Percentiles rank a stretch among this genome's conserved stretches.
Evolutionary conservation across 2,329 filamentous ascomycete genomes (phyloP).

Genomic region (Ophiostoma perfectum): DNA sequence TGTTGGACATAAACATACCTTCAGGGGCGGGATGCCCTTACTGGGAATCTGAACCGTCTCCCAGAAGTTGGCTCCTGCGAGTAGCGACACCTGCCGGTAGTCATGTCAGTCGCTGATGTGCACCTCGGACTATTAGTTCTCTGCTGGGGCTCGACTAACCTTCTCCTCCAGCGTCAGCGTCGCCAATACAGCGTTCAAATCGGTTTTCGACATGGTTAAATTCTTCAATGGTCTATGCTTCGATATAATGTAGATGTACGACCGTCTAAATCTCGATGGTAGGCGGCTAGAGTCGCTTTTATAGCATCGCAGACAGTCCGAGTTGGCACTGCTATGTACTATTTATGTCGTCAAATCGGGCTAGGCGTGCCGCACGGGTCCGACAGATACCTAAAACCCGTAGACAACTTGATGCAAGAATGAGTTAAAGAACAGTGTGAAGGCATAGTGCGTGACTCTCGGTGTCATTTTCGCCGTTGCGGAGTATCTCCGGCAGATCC

Average conservation of each 20-base stretch:
- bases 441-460: too few species aligned
- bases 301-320: not conserved
- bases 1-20: not conserved
- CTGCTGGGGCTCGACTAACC: constrained; percentile 9
- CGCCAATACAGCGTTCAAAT: constrained; percentile 3
- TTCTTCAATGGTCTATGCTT: not conserved
- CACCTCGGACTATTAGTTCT: not conserved
- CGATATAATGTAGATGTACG: not conserved
- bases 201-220: not conserved
- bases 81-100: constrained; percentile 4
- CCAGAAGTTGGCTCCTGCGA: constrained; percentile 13
- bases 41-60: constrained; percentile 1
- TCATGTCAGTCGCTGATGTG: not conserved
- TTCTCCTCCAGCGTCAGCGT: constrained; percentile 16
- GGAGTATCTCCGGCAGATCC: constrained; percentile 10
- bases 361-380: not conserved
- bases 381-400: not conserved
- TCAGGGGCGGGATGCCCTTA: constrained; percentile 7
- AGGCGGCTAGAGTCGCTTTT: not conserved
- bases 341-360: not conserved
- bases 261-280: not conserved
- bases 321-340: not conserved
- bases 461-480: not conserved
- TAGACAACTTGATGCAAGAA: not conserved
- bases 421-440: too few species aligned